A percentile compares a stretch with the other conserved stretches of the same genome.
These are phyloP conservation scores for Neonectria coccinea DNA, from an alignment of 2,329 filamentous ascomycete species.

Conservation along the genomic window DNA sequence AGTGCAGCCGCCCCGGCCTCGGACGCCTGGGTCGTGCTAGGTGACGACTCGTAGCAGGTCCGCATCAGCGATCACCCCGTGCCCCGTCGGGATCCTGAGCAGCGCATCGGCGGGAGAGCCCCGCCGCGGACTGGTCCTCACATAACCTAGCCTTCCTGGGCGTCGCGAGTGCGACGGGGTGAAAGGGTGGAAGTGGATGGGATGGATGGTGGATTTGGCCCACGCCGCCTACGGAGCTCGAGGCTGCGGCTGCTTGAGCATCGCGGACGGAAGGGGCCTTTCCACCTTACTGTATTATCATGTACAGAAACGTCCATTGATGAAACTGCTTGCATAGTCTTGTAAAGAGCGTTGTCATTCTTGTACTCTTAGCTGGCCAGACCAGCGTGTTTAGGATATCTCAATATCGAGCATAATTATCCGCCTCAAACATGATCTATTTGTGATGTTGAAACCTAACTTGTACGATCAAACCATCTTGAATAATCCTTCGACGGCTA, in stretches of 20 bases:
- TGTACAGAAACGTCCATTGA: slow-evolving; percentile 25
- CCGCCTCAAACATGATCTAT: not conserved
- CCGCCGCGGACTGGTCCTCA: slow-evolving; percentile 56
- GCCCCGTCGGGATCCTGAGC: slow-evolving; percentile 45
- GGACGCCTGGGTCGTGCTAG: slow-evolving; percentile 58
- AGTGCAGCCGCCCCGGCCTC: slow-evolving; percentile 44
- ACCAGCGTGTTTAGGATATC: slow-evolving; percentile 12
- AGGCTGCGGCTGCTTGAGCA: slow-evolving; percentile 42
- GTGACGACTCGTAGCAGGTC: slow-evolving; percentile 61
- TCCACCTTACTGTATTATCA: slow-evolving; percentile 7
- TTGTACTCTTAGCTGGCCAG: slow-evolving; percentile 27
- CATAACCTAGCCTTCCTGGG: slow-evolving; percentile 39
- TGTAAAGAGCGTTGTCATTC: slow-evolving; percentile 34
- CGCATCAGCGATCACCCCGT: slow-evolving; percentile 49
- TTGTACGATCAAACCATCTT: not conserved
- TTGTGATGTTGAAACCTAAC: not conserved
- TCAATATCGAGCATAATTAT: not conserved
- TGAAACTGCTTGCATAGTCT: slow-evolving; percentile 40
- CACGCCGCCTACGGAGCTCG: slow-evolving; percentile 40
- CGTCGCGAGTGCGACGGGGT: slow-evolving; percentile 27
- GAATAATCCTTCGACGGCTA: not conserved
- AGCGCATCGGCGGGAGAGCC: slow-evolving; percentile 45
- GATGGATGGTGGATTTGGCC: not conserved
- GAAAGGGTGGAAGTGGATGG: slow-evolving; percentile 21
- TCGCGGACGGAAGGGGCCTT: slow-evolving; percentile 23